Conservation (phyloP, 495 filamentous ascomycete genomes). For the Talaromyces ruber region DNA sequence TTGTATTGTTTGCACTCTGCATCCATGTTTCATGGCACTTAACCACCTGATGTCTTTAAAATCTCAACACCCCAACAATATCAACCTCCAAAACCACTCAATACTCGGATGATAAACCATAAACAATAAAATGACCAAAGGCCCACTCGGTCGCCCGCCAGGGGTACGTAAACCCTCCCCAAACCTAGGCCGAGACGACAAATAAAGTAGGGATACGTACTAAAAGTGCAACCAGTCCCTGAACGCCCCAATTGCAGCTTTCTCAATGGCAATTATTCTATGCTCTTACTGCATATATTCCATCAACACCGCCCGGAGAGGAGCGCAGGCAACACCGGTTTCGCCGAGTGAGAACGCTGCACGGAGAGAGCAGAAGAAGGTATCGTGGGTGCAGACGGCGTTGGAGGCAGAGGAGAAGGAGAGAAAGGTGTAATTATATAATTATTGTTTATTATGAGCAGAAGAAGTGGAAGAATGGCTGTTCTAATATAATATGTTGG, state of each 20-base stretch:
- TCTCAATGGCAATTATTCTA: slow-evolving; percentile 41
- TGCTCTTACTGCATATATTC: slow-evolving; percentile 41
- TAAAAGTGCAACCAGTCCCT: slow-evolving; percentile 20
- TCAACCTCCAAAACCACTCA: not conserved
- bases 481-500: not conserved
- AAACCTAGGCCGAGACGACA: not conserved
- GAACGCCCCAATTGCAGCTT: slow-evolving; percentile 40
- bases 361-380: not conserved
- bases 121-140: not conserved
- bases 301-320: slow-evolving; percentile 35
- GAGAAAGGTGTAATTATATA: not conserved
- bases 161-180: not conserved
- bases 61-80: not conserved
- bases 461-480: not conserved
- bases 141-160: not conserved
- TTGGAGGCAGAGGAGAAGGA: slow-evolving; percentile 25
- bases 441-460: not conserved
- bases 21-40: not conserved
- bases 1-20: not conserved
- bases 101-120: not conserved
- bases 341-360: not conserved
- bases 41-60: not conserved
- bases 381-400: slow-evolving; percentile 27
- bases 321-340: slow-evolving; percentile 11
- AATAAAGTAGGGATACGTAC: not conserved